Evolutionary conservation across 192 early-diverging fungal genomes (phyloP).

Genomic region (Coemansia erecta): DNA sequence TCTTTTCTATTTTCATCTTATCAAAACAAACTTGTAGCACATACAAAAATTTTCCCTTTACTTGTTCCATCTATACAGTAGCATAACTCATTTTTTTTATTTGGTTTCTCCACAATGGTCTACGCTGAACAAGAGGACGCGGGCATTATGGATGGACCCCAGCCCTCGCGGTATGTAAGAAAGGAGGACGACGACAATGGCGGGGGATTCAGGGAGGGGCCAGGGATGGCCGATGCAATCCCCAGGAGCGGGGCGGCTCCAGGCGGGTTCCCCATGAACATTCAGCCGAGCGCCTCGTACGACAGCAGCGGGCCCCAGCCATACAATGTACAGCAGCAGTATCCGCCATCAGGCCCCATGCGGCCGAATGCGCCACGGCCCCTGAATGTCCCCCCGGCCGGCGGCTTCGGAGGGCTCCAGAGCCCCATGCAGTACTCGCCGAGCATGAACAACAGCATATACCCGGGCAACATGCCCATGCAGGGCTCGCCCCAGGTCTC

Average conservation of each 20-base stretch:
- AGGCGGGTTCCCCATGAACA: slow-evolving; percentile 2
- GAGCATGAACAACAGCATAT: not conserved
- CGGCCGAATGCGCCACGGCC: not conserved
- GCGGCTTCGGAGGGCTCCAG: not conserved
- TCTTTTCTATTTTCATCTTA: slow-evolving; percentile 9
- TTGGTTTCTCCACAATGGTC: too few species aligned
- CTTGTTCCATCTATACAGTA: not conserved
- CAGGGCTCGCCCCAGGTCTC: not conserved
- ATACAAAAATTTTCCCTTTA: slow-evolving; percentile 4
- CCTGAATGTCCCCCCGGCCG: not conserved
- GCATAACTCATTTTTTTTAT: slow-evolving; percentile 1
- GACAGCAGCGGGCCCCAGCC: slow-evolving; percentile 9
- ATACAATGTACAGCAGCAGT: not conserved
- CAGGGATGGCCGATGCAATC: not conserved
- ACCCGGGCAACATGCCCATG: slow-evolving; percentile 2
- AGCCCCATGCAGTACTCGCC: slow-evolving; percentile 4
- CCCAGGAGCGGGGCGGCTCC: not conserved
- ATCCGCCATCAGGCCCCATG: not conserved
- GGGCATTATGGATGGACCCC: not conserved
- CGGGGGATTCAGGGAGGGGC: not conserved
- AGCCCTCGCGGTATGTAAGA: not conserved
- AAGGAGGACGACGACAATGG: not conserved
- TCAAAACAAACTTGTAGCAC: slow-evolving; percentile 6
- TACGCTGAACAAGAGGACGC: too few species aligned
- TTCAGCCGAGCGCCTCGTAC: not conserved